Conservation (phyloP, 1,284 basidiomycete species). For the Entoloma clypeatum region DNA sequence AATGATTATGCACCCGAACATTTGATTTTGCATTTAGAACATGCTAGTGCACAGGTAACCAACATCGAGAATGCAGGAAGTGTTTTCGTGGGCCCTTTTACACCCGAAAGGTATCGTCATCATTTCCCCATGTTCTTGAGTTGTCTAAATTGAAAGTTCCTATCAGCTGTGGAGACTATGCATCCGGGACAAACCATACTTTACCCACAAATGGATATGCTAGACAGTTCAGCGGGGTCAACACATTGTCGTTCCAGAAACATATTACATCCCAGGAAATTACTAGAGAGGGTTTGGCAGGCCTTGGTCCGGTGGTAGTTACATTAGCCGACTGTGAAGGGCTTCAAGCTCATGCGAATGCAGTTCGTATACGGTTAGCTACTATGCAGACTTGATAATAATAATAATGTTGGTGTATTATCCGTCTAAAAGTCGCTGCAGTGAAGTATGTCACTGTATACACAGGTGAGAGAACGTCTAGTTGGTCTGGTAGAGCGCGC, state of each 20-base stretch:
- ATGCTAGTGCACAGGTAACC: slow-evolving; percentile 64
- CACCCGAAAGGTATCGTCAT: slow-evolving; percentile 83
- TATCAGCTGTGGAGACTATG: slow-evolving; percentile 92
- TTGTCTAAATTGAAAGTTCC: slow-evolving; percentile 2
- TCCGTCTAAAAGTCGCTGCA: slow-evolving; percentile 1
- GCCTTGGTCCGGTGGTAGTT: slow-evolving; percentile 86
- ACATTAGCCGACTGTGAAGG: slow-evolving; percentile 95
- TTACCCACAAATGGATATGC: slow-evolving; percentile 95
- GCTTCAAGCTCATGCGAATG: slow-evolving; percentile 91
- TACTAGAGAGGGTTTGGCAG: slow-evolving; percentile 72
- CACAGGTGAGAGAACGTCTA: slow-evolving; percentile 29
- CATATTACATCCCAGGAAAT: slow-evolving; percentile 97
- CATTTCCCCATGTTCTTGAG: slow-evolving; percentile 7
- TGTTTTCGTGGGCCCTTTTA: slow-evolving; percentile 92
- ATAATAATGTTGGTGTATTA: slow-evolving; percentile 4
- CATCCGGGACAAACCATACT: slow-evolving; percentile 98
- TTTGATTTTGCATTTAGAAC: slow-evolving; percentile 83
- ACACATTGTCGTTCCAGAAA: slow-evolving; percentile 97
- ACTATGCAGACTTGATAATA: slow-evolving; percentile 5
- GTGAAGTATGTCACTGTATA: background rate
- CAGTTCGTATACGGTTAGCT: slow-evolving; percentile 67
- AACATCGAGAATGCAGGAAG: slow-evolving; percentile 89
- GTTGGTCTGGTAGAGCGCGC: slow-evolving; percentile 85
- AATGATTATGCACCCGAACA: slow-evolving; percentile 99
- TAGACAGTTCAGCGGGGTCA: slow-evolving; percentile 96